Conservation (phyloP, 192 early-diverging fungal species). For the Gryganskiella cystojenkinii region DNA sequence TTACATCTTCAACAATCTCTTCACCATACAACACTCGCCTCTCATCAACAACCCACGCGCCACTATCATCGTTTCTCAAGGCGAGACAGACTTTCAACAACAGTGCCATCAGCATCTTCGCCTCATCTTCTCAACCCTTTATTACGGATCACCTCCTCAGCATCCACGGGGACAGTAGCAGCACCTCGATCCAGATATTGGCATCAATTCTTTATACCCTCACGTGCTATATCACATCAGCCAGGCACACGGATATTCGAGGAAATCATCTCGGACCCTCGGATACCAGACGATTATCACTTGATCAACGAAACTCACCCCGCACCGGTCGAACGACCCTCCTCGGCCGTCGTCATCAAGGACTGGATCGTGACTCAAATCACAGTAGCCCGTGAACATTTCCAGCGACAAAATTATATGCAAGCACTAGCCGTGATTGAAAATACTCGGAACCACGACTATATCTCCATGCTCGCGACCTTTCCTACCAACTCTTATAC, state of each 20-base stretch:
- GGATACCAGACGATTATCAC: slow-evolving; percentile 35
- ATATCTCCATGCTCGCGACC: slow-evolving; percentile 11
- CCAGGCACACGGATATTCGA: slow-evolving; percentile 20
- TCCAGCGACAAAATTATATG: slow-evolving; percentile 37
- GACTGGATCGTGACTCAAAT: slow-evolving; percentile 30
- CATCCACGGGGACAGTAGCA: too few species aligned
- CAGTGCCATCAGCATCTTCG: too few species aligned
- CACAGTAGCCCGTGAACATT: slow-evolving; percentile 14
- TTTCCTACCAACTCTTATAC: not conserved
- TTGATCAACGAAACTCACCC: slow-evolving; percentile 14
- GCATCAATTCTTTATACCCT: slow-evolving; percentile 24
- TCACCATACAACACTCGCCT: not conserved
- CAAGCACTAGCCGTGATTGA: slow-evolving; percentile 28
- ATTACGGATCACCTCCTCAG: too few species aligned
- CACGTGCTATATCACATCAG: slow-evolving; percentile 26
- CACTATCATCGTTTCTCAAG: too few species aligned
- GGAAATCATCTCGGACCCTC: slow-evolving; percentile 12
- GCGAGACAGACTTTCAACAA: too few species aligned
- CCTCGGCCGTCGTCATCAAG: slow-evolving; percentile 7
- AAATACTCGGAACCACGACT: slow-evolving; percentile 26
- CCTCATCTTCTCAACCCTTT: too few species aligned
- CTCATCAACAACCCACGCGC: too few species aligned
- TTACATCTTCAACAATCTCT: too few species aligned
- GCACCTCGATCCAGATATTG: not conserved
- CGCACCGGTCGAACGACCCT: slow-evolving; percentile 1